Evolutionary conservation across 345 rosid genomes (phyloP).

Genomic region (Turritis glabra): DNA sequence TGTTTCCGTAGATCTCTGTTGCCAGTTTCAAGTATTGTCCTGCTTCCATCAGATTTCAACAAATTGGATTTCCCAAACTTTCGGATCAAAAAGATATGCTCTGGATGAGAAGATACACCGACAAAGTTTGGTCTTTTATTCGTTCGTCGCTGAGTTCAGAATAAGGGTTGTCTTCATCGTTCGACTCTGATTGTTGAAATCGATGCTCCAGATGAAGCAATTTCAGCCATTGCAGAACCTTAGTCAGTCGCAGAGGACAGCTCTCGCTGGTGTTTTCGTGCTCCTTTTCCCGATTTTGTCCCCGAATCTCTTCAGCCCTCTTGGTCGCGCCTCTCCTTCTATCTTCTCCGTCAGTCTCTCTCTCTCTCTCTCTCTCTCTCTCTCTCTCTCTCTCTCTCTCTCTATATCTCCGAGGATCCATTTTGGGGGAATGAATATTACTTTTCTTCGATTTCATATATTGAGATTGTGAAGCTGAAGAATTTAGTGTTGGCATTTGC

Average conservation of each 20-base stretch:
- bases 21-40: neutral
- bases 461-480: conserved; percentile 4
- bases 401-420: neutral
- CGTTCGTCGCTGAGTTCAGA: neutral
- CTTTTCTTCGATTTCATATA: neutral
- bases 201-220: conserved; percentile 40
- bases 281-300: conserved; percentile 59
- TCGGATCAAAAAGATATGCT: conserved; percentile 1
- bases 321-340: conserved; percentile 72
- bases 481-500: conserved; percentile 26
- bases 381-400: conserved; percentile 3
- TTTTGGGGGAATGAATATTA: neutral
- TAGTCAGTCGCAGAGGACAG: conserved; percentile 48
- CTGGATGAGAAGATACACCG: conserved; percentile 1
- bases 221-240: conserved; percentile 38
- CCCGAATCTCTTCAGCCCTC: conserved; percentile 65
- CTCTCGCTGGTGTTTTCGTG: conserved; percentile 49
- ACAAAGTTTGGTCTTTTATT: conserved; percentile 1
- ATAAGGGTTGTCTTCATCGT: conserved; percentile 17
- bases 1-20: neutral
- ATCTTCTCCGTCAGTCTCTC: conserved; percentile 65
- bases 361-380: conserved; percentile 7
- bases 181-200: conserved; percentile 8
- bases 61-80: neutral
- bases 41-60: neutral